Evolutionary conservation across 176 grass and related monocot species (phyloP).

Genomic region (Raddia distichophylla): DNA sequence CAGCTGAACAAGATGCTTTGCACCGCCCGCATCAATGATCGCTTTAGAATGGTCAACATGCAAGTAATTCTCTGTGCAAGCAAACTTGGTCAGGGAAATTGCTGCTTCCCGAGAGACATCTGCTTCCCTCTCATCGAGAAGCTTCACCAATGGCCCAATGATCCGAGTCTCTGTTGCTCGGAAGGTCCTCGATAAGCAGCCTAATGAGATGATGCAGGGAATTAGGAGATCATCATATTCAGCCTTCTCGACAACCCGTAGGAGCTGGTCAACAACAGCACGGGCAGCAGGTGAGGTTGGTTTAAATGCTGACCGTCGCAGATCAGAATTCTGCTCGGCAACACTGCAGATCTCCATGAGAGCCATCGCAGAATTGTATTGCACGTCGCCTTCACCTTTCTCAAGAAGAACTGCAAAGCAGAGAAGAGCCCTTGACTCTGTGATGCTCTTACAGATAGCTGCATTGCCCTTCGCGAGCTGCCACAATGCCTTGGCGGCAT

Average conservation of each 20-base stretch:
- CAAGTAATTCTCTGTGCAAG: constrained; percentile 75
- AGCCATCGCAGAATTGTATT: constrained; percentile 91
- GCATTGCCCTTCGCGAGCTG: constrained; percentile 79
- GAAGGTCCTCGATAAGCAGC: constrained; percentile 94
- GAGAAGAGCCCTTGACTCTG: constrained; percentile 91
- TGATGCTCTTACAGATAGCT: constrained; percentile 92
- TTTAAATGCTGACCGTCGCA: constrained; percentile 85
- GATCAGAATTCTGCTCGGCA: constrained; percentile 71
- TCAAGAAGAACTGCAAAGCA: constrained; percentile 93
- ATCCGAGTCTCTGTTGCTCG: constrained; percentile 94
- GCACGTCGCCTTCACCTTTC: constrained; percentile 73
- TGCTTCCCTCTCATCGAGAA: constrained; percentile 86
- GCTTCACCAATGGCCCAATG: constrained; percentile 76
- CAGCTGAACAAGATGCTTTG: constrained; percentile 93
- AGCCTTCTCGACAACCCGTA: constrained; percentile 84
- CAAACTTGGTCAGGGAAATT: constrained; percentile 73
- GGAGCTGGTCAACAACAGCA: constrained; percentile 91
- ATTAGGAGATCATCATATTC: constrained; percentile 87
- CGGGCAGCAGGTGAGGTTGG: constrained; percentile 81
- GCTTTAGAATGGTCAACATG: constrained; percentile 89
- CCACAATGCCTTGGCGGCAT: constrained; percentile 90
- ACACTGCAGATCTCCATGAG: constrained; percentile 94
- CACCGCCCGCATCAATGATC: constrained; percentile 71
- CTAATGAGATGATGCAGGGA: constrained; percentile 79
- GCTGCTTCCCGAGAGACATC: constrained; percentile 74